These are phyloP conservation scores for Colletotrichum sansevieriae DNA, from an alignment of 2,329 filamentous ascomycete species.

Conservation along the genomic window DNA sequence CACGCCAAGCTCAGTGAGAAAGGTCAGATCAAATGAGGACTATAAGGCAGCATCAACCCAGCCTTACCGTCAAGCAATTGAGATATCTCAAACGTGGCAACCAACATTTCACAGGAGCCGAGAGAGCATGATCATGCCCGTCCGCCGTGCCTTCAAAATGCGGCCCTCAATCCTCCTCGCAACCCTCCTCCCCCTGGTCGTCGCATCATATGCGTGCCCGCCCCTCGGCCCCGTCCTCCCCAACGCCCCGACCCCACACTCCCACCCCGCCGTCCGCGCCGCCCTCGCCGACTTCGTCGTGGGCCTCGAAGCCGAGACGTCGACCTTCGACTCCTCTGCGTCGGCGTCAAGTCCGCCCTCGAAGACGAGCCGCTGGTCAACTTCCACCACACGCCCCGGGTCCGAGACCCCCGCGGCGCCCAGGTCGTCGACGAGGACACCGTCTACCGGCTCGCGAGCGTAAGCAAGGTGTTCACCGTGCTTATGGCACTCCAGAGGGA, in stretches of 20 bases:
- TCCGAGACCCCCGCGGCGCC: constrained; percentile 43
- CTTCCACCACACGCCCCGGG: constrained; percentile 45
- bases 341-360: constrained; percentile 45
- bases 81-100: too few relatives aligned
- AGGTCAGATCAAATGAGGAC: too few relatives aligned
- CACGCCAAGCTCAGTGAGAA: too few relatives aligned
- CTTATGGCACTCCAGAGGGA: constrained; percentile 38
- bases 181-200: constrained; percentile 8
- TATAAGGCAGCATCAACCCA: too few relatives aligned
- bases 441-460: constrained; percentile 56
- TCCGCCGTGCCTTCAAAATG: background rate
- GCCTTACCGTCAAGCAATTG: too few relatives aligned
- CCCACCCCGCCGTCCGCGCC: constrained; percentile 35
- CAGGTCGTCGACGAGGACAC: constrained; percentile 48
- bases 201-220: constrained; percentile 31
- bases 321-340: constrained; percentile 44
- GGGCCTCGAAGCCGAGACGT: constrained; percentile 26
- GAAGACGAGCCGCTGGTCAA: constrained; percentile 46
- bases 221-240: constrained; percentile 40
- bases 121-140: constrained; percentile 3
- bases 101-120: background rate
- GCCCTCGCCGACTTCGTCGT: constrained; percentile 26
- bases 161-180: background rate
- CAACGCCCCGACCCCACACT: constrained; percentile 20
- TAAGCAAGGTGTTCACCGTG: constrained; percentile 53